phyloP scores from a whole-genome alignment of 768 basidiomycete genomes.

The Tulasnella calospora region DNA sequence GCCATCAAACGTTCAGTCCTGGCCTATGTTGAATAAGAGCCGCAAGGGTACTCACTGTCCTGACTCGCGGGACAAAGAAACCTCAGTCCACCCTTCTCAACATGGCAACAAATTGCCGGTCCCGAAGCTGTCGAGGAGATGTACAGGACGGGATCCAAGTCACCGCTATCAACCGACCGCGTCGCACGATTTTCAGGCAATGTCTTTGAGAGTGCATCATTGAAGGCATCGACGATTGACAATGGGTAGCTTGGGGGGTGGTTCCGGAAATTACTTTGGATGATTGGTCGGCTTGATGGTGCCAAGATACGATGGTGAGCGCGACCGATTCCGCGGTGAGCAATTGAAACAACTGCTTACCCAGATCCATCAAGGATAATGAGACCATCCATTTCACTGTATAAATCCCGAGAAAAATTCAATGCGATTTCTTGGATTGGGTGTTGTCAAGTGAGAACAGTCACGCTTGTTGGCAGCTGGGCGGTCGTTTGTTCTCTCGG shows the following conservation, averaged over 20 bases:
- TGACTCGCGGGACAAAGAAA: slow-evolving; percentile 77
- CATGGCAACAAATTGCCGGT: slow-evolving; percentile 79
- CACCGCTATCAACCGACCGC: neutral
- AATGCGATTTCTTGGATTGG: too few species aligned
- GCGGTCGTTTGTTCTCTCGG: too few species aligned
- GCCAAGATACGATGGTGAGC: neutral
- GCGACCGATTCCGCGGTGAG: neutral
- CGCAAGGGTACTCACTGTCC: slow-evolving; percentile 57
- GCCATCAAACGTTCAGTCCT: neutral
- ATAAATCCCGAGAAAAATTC: too few species aligned
- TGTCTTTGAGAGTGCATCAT: slow-evolving; percentile 61
- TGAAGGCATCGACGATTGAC: slow-evolving; percentile 80
- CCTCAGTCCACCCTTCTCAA: slow-evolving; percentile 67
- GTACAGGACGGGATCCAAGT: slow-evolving; percentile 69
- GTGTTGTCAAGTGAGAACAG: too few species aligned
- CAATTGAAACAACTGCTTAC: slow-evolving; percentile 42
- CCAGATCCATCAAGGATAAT: slow-evolving; percentile 72
- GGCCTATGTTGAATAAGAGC: neutral
- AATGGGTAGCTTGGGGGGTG: slow-evolving; percentile 72
- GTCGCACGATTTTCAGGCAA: slow-evolving; percentile 24
- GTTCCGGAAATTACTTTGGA: slow-evolving; percentile 84
- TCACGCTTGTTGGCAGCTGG: too few species aligned
- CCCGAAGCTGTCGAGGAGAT: slow-evolving; percentile 44
- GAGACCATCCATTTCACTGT: slow-evolving; percentile 57
- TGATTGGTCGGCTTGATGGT: slow-evolving; percentile 55